Base-by-base conservation (phyloP, 2,329 filamentous ascomycete species). In the Curvularia sp. region DNA sequence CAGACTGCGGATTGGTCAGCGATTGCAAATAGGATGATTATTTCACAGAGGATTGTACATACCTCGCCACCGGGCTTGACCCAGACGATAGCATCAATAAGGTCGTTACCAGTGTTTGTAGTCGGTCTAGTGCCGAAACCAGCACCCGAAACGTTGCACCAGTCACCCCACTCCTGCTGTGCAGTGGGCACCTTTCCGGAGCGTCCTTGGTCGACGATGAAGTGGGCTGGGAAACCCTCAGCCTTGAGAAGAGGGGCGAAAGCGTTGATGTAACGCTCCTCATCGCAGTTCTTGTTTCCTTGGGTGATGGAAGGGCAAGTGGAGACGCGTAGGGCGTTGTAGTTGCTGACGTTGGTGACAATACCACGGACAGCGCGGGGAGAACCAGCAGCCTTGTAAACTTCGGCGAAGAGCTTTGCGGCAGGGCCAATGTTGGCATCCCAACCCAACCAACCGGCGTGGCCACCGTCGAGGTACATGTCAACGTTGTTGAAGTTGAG, bases 41-140 rank as follows among this genome's bases (percentile, higher is more conserved):
- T 8, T 42, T 5, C 2, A 18, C 5, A 5, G 13, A 10, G 4
- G 4, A 31, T 12, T 31, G 9, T 3, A 24, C 58, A 42, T 62
- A 70, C 68, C 60, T 84, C 83, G 53, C 82, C 82, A 63, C 88
- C 88, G 4, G 88, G 88, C 82, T 90, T 90, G 66, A 89, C 79
- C 88, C 88, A 90, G 57, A 89, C 88, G 64, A 90, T 88, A 41
- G 88, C 86, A 72, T 90, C 88, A 33, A 84, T 80, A 18, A 88
- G 78, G 1, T 76, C 70, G 62, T 86, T 82, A 13, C 84, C 85
- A 8, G 88, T 90, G 70, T 85, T 79, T n/a, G 86, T 81, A 3
- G 84, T 84, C 1, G 87, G 87, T n/a, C 86, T 83, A n/a, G 77
- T 75, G 59, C 88, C 88, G 61, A 89, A 89, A 7, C 88, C 88